Evolutionary conservation across 345 rosid genomes (phyloP).

Genomic region (Capsella bursapastoris): DNA sequence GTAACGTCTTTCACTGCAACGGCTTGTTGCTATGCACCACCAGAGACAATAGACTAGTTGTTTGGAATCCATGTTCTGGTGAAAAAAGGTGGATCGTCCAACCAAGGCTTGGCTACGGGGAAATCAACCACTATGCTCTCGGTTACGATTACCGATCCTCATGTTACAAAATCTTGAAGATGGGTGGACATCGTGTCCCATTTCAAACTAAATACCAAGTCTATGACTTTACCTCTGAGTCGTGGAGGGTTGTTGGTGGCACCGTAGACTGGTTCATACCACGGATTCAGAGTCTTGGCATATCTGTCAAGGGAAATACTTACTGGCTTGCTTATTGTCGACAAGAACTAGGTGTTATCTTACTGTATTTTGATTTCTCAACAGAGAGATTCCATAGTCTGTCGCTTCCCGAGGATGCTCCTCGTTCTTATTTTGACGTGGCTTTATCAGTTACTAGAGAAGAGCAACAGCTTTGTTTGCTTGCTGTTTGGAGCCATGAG

Average conservation of each 20-base stretch:
- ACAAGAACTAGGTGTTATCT: background rate
- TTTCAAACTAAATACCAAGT: background rate
- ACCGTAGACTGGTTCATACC: background rate
- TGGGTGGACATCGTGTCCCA: background rate
- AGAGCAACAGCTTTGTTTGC: conserved; percentile 17
- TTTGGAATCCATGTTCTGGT: background rate
- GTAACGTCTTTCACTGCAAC: background rate
- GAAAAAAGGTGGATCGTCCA: background rate
- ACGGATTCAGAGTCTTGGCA: background rate
- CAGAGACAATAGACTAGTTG: background rate
- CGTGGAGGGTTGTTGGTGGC: background rate
- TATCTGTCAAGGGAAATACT: background rate
- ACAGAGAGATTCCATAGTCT: background rate
- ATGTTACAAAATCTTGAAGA: background rate
- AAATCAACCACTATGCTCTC: background rate
- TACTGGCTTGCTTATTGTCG: background rate
- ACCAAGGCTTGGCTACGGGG: background rate
- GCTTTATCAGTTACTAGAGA: conserved; percentile 28
- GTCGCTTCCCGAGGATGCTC: background rate
- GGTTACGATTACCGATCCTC: background rate
- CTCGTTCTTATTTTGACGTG: fast-evolving
- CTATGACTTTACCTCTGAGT: background rate
- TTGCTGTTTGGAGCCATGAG: background rate
- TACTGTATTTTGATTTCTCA: background rate
- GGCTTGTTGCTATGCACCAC: background rate